Base-by-base conservation (phyloP, 2,329 filamentous ascomycete genomes). In the Aspergillus intermedius region DNA sequence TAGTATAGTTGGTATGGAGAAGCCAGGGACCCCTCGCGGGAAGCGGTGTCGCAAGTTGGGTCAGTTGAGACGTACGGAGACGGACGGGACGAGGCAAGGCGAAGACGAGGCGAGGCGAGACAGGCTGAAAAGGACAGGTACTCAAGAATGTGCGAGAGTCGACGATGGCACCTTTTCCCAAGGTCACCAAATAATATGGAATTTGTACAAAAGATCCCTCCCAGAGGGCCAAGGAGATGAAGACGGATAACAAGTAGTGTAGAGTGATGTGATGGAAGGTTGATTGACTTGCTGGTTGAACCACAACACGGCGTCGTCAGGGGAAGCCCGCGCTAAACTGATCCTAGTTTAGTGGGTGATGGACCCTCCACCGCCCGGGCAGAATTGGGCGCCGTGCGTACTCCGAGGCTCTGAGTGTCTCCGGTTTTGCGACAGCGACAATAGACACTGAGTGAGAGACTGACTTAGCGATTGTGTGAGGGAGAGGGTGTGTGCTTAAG, bases 11-110 rank as follows among this genome's bases (percentile, higher is more conserved):
- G 8, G 28, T n/a, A 17, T 34, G 42, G 30, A 45, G 30, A 21
- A 45, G 42, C 13, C 15, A 61, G 55, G 60, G 56, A 50, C 56
- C 58, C 54, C 55, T 58, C 59, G 56, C 53, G 52, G 40, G 63
- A 66, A 63, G 64, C 64, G 64, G 64, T 67, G 63, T 66, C 64
- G 63, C 61, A 63, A 60, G 51, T 28, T 21, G 42, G 13, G 39
- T 47, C 35, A 22, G 44, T 39, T 37, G 42, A 42, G 10, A 37
- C 34, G 7, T 8, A 19, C 34, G 34, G 17, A 37, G n/a, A n/a
- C 34, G 9, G 44, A 50, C 42, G 35, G 42, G 47, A 48, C 21
- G 41, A 45, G 44, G 21, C 44, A 23, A 34, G 44, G 30, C 23
- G 34, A 17, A n/a, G 13, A 9, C 34, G 34, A 35, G 34, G 34